phyloP scores from a whole-genome alignment of 148 eudicot genomes.

The Camellia granthamiana region DNA sequence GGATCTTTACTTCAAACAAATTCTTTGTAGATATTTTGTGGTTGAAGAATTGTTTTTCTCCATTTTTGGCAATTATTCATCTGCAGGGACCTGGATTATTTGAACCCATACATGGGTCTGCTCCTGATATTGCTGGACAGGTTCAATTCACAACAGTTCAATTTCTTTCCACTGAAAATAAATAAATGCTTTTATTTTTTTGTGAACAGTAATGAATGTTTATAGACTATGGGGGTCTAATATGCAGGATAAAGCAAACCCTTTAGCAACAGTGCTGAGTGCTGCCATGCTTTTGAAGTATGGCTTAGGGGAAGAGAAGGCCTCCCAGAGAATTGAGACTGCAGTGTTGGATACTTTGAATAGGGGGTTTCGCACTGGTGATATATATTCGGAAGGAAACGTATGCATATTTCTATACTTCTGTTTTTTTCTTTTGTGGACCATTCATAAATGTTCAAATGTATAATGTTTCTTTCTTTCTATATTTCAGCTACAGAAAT shows the following conservation, averaged over 20 bases:
- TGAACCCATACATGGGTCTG: constrained; percentile 99
- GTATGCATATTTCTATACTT: constrained; percentile 34
- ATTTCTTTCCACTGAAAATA: constrained; percentile 6
- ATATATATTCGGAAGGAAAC: constrained; percentile 69
- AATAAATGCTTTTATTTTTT: neutral
- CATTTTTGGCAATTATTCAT: constrained; percentile 6
- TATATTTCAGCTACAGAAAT: neutral
- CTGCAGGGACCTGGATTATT: constrained; percentile 90
- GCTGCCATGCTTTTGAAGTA: constrained; percentile 96
- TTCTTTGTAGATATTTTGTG: neutral
- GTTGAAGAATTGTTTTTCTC: neutral
- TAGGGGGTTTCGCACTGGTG: constrained; percentile 86
- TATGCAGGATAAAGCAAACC: constrained; percentile 87
- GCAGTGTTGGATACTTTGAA: constrained; percentile 77
- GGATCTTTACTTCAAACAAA: neutral
- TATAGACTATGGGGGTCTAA: neutral
- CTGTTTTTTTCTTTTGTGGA: constrained; percentile 6
- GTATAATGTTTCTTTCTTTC: too few relatives aligned
- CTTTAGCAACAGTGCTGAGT: constrained; percentile 84
- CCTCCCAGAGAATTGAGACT: constrained; percentile 77
- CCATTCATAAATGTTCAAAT: neutral
- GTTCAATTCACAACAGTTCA: constrained; percentile 31
- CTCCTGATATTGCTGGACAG: constrained; percentile 98
- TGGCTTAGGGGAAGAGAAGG: constrained; percentile 83
- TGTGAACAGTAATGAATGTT: too few relatives aligned